Percentiles rank a stretch among this genome's conserved stretches.
Conservation (phyloP, 2,329 filamentous ascomycete genomes). For the Fusarium nurragi region DNA sequence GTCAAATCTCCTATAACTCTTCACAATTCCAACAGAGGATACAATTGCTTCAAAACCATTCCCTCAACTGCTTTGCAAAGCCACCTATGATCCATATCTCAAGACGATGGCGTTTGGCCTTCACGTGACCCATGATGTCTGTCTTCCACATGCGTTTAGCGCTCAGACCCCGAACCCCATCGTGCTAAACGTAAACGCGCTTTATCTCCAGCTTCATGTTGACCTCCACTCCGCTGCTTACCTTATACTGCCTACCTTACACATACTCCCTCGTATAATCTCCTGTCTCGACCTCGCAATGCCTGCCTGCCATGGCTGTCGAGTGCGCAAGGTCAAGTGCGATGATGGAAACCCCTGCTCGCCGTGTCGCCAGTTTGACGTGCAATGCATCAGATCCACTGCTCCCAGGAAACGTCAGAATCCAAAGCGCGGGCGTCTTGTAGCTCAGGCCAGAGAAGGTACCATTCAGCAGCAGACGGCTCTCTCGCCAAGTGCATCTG, state of each 20-base stretch:
- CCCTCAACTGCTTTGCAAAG: not conserved
- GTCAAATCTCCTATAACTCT: not conserved
- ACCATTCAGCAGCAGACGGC: slow-evolving; percentile 23
- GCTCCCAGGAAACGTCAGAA: slow-evolving; percentile 37
- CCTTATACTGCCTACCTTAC: slow-evolving; percentile 3
- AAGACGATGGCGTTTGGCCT: not conserved
- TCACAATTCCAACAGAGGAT: not conserved
- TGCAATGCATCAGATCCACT: slow-evolving; percentile 35
- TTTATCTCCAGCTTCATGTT: slow-evolving; percentile 17
- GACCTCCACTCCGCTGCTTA: slow-evolving; percentile 18
- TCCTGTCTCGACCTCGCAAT: not conserved
- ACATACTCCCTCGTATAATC: not conserved
- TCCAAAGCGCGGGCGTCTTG: slow-evolving; percentile 33
- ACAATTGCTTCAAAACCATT: not conserved
- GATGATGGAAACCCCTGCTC: slow-evolving; percentile 39
- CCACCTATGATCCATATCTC: not conserved
- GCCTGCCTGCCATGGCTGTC: slow-evolving; percentile 41
- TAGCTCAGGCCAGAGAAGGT: slow-evolving; percentile 35
- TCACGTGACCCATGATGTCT: slow-evolving; percentile 22
- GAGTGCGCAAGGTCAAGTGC: slow-evolving; percentile 42
- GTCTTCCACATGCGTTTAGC: slow-evolving; percentile 26
- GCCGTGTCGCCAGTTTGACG: slow-evolving; percentile 34
- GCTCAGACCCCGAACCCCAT: slow-evolving; percentile 9
- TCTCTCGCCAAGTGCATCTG: slow-evolving; percentile 30
- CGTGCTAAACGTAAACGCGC: slow-evolving; percentile 23